Conservation (phyloP, 768 basidiomycete species). For the Neoboletus brunneissimus region DNA sequence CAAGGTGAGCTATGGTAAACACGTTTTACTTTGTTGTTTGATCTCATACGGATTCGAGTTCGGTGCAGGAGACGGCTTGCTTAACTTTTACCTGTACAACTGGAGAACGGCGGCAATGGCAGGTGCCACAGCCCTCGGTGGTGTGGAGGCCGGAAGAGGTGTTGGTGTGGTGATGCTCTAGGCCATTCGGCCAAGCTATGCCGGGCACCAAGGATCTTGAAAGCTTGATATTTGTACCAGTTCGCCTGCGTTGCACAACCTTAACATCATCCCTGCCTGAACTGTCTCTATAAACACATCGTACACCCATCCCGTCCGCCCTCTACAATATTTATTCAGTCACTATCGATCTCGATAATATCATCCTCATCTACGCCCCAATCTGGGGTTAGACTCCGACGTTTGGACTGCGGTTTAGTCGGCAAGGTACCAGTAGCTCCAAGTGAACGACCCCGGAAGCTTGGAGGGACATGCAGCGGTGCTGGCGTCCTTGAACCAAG, state of each 20-base stretch:
- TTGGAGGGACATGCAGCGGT: conserved; percentile 30
- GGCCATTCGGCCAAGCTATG: conserved; percentile 1
- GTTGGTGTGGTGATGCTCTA: conserved; percentile 95
- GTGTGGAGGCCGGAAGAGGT: conserved; percentile 62
- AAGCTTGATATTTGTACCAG: not conserved
- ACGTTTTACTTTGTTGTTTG: not conserved
- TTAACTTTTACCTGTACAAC: conserved; percentile 94
- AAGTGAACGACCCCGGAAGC: conserved; percentile 37
- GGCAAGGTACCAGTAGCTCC: conserved; percentile 51
- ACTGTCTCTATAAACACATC: conserved; percentile 4
- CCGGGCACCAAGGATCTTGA: not conserved
- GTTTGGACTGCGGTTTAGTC: conserved; percentile 37
- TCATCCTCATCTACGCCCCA: conserved; percentile 85
- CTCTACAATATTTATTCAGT: conserved; percentile 37
- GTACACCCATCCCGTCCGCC: conserved; percentile 2
- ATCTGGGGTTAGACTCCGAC: conserved; percentile 71
- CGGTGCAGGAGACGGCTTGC: conserved; percentile 85
- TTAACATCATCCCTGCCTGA: not conserved
- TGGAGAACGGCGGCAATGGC: conserved; percentile 84
- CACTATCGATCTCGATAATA: conserved; percentile 82
- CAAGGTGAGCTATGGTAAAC: conserved; percentile 50
- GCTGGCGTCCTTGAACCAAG: conserved; percentile 38
- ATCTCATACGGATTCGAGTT: conserved; percentile 53
- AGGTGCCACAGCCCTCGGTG: conserved; percentile 57
- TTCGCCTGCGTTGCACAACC: not conserved